A percentile compares a stretch with the other conserved stretches of the same genome.
Evolutionary conservation across 1,284 basidiomycete genomes (phyloP).

Genomic region (Malassezia sympodialis): DNA sequence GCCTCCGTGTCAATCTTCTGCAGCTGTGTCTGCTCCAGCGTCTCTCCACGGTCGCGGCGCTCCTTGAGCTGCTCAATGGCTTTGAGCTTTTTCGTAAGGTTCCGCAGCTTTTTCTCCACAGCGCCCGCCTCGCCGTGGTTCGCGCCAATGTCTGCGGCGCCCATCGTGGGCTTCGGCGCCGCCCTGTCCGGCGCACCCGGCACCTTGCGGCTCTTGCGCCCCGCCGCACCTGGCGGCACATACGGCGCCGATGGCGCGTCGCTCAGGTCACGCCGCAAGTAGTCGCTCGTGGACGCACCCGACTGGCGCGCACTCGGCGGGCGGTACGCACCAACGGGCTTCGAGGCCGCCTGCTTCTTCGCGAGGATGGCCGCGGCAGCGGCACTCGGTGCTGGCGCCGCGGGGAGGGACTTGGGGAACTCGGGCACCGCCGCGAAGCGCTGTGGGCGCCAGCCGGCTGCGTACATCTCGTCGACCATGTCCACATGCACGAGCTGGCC

Average conservation of each 20-base stretch:
- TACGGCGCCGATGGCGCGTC: slow-evolving; percentile 3
- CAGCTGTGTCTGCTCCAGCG: slow-evolving; percentile 80
- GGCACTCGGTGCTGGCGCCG: slow-evolving; percentile 62
- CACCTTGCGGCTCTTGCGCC: slow-evolving; percentile 8
- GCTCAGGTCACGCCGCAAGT: slow-evolving; percentile 20
- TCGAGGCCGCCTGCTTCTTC: slow-evolving; percentile 34
- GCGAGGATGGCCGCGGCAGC: slow-evolving; percentile 52
- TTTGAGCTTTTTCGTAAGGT: slow-evolving; percentile 84
- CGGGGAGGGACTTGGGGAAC: slow-evolving; percentile 66
- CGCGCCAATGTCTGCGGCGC: slow-evolving; percentile 32
- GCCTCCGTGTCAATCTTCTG: slow-evolving; percentile 86
- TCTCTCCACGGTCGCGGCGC: slow-evolving; percentile 72
- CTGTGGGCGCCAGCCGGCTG: slow-evolving; percentile 70
- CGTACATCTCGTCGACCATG: slow-evolving; percentile 72
- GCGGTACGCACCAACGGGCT: slow-evolving; percentile 48
- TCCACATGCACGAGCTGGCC: slow-evolving; percentile 74
- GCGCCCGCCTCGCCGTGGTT: slow-evolving; percentile 21
- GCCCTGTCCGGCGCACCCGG: slow-evolving; percentile 4
- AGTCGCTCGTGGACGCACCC: slow-evolving; percentile 22
- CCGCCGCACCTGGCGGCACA: slow-evolving; percentile 8
- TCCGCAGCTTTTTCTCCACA: slow-evolving; percentile 55
- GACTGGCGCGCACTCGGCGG: slow-evolving; percentile 57
- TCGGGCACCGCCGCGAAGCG: slow-evolving; percentile 56
- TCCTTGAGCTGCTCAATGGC: slow-evolving; percentile 92
- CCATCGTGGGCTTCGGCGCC: slow-evolving; percentile 20